Conservation (phyloP, 2,329 filamentous ascomycete genomes). For the Hypomyces rosellus region DNA sequence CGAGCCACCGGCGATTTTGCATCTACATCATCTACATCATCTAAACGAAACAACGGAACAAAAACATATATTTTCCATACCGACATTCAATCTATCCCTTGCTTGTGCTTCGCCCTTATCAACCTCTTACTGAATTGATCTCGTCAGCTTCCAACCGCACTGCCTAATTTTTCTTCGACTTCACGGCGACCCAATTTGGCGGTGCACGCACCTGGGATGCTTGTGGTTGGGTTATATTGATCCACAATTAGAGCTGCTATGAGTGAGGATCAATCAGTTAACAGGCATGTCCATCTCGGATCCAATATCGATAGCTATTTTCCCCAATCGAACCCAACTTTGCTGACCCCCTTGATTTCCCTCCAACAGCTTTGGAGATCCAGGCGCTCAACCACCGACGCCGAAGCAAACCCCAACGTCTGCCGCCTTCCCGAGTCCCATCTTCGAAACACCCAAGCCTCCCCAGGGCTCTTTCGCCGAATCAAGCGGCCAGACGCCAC, state of each 20-base stretch:
- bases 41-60: constrained; percentile 5
- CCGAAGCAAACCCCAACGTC: constrained; percentile 53
- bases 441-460: constrained; percentile 51
- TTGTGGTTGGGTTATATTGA: constrained; percentile 12
- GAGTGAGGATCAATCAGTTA: constrained; percentile 53
- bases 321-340: constrained; percentile 27
- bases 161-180: background rate
- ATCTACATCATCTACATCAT: constrained; percentile 2
- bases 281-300: constrained; percentile 38
- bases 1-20: constrained; percentile 12
- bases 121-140: constrained; percentile 1
- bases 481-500: constrained; percentile 50
- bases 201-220: constrained; percentile 15
- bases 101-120: background rate
- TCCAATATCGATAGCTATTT: background rate
- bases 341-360: constrained; percentile 17
- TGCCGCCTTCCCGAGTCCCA: constrained; percentile 45
- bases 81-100: background rate
- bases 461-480: constrained; percentile 43
- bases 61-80: background rate
- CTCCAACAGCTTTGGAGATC: constrained; percentile 52
- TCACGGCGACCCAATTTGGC: constrained; percentile 8
- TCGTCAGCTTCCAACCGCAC: background rate
- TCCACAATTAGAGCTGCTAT: constrained; percentile 44
- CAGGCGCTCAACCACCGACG: constrained; percentile 54